Evolutionary conservation across 1,284 basidiomycete genomes (phyloP), one percentile per base, ranked within the genome.

Genomic region (Boletus austroedulis): DNA sequence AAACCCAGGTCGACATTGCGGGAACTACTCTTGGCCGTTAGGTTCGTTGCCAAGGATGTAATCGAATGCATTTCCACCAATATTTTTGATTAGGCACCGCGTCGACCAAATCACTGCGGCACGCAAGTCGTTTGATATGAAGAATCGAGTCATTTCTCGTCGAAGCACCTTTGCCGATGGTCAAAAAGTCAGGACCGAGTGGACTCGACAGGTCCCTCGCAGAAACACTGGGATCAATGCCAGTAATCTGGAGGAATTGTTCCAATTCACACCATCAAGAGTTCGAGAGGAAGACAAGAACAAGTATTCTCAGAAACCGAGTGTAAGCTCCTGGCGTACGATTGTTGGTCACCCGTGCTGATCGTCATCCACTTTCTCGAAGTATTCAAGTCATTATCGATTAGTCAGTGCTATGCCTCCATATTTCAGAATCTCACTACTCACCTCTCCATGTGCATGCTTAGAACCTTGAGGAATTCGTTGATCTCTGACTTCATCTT

Each of bases 371-470:
- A 21, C 31, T 23, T 54, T 21, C 12, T 29, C 2, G 26, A 49
- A 69, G 67, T 70, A 59, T 21, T 59, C 67, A 19, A 69, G 67
- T 24, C 69, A 70, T 40, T 65, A 60, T 40, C 68, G 55, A 34
- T 47, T 71, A 24, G 67, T 70, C 36, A 55, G 67, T 51, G 40
- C 8, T 28, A 26, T 23, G 15, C 26, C 14, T 8, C 19, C 40
- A n/a, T 26, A 8, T 46, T 50, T 21, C 26, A 24, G 23, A 50
- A 24, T 34, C 9, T 17, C 10, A 9, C 45, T 53, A 5, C 45
- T 52, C 28, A 44, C 23, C 5, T 3, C 26, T 26, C 17, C n/a
- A 19, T 15, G 26, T 11, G 10, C 43, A 26, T 19, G 7, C 32
- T 36, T 28, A 67, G 66, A 57, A 67, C 41, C 66, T 67, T 10